Percentiles rank a stretch among this genome's conserved stretches.
phyloP scores from a whole-genome alignment of 371 early-diverging fungal species.

The Rhizomucor pusillus region DNA sequence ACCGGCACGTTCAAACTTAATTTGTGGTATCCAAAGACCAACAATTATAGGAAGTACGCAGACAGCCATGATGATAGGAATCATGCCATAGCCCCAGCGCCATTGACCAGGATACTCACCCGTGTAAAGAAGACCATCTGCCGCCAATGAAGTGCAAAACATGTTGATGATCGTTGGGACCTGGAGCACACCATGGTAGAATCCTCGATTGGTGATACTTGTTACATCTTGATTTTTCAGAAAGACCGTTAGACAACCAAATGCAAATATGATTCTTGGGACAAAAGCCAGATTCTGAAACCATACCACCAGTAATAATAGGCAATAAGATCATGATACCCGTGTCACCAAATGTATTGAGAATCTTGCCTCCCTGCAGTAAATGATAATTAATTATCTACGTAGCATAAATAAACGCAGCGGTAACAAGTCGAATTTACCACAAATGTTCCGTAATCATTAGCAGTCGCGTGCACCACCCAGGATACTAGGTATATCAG shows the following conservation, averaged over 20 bases:
- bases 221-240: constrained; percentile 26
- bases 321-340: constrained; percentile 32
- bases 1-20: background rate
- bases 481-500: constrained; percentile 15
- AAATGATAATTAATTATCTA: background rate
- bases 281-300: background rate
- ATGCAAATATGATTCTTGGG: no score
- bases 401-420: background rate
- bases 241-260: background rate
- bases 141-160: constrained; percentile 4
- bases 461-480: constrained; percentile 19
- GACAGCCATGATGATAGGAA: constrained; percentile 14
- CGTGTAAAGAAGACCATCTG: background rate
- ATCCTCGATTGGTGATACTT: constrained; percentile 28
- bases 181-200: constrained; percentile 26
- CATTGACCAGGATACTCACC: constrained; percentile 9
- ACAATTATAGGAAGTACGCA: constrained; percentile 6
- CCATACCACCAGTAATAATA: constrained; percentile 40
- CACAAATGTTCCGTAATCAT: constrained; percentile 18
- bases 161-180: constrained; percentile 11
- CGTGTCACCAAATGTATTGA: constrained; percentile 34
- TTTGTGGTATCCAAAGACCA: constrained; percentile 11
- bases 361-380: constrained; percentile 30
- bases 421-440: constrained; percentile 11
- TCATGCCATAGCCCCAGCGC: constrained; percentile 18